Evolutionary conservation across 1,284 basidiomycete species (phyloP).

Genomic region (Ustanciosporium gigantosporum): DNA sequence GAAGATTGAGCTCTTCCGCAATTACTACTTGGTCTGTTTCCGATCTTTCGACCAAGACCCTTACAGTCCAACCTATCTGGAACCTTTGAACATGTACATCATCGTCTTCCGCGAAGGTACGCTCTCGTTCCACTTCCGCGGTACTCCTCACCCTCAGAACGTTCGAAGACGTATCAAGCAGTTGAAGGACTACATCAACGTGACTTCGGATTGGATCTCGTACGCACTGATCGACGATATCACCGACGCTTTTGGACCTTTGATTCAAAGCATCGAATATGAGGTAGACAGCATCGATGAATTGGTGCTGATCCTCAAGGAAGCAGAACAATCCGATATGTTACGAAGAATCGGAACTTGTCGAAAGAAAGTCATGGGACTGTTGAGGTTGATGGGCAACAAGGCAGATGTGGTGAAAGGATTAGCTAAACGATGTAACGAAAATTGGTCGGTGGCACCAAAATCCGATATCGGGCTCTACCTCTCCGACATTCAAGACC

Average conservation of each 20-base stretch:
- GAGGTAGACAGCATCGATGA: conserved; percentile 99
- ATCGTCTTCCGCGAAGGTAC: conserved; percentile 99
- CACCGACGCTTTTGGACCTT: conserved; percentile 96
- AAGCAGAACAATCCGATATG: conserved; percentile 80
- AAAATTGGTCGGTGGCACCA: conserved; percentile 97
- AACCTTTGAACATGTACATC: conserved; percentile 99
- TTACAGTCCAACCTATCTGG: conserved; percentile 94
- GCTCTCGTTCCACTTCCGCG: conserved; percentile 93
- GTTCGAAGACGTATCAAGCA: conserved; percentile 98
- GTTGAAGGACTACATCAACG: conserved; percentile 97
- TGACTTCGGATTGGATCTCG: conserved; percentile 99
- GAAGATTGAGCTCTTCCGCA: conserved; percentile 98
- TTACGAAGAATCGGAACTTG: conserved; percentile 88
- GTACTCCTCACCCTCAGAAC: conserved; percentile 95
- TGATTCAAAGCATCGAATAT: conserved; percentile 98
- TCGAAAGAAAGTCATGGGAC: conserved; percentile 98
- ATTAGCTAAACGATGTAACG: conserved; percentile 92
- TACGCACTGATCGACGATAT: conserved; percentile 99
- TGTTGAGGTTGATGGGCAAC: conserved; percentile 92
- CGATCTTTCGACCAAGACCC: conserved; percentile 98
- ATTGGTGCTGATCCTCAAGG: conserved; percentile 91
- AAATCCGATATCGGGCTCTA: conserved; percentile 97
- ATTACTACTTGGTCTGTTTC: conserved; percentile 99
- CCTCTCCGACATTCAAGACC: conserved; percentile 85
- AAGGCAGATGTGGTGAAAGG: conserved; percentile 99